Percentiles rank a stretch among this genome's conserved stretches.
Conservation (phyloP, 371 early-diverging fungal genomes). For the Apophysomyces elegans region DNA sequence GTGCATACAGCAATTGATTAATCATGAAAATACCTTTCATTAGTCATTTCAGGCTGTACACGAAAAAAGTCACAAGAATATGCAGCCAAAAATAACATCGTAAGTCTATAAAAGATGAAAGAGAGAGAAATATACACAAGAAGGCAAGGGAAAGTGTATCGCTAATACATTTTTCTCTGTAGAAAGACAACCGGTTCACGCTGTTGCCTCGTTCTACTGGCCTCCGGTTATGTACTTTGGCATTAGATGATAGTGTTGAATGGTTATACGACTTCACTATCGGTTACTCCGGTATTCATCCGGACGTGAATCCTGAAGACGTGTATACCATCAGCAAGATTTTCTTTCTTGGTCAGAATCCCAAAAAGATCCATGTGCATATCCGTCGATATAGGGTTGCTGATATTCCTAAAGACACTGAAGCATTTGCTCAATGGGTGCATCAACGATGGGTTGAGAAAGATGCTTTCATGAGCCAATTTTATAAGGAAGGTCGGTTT, state of each 20-base stretch:
- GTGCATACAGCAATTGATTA: not conserved
- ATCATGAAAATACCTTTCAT: conserved; percentile 3
- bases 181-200: conserved; percentile 57
- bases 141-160: not conserved
- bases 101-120: conserved; percentile 23
- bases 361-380: conserved; percentile 72
- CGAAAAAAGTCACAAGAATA: conserved; percentile 46
- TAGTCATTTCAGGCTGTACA: conserved; percentile 51
- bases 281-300: conserved; percentile 72
- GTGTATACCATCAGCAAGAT: conserved; percentile 70
- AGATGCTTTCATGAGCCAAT: conserved; percentile 81
- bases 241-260: conserved; percentile 60
- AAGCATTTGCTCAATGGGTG: conserved; percentile 78
- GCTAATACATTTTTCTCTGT: not conserved
- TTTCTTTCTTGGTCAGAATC: conserved; percentile 66
- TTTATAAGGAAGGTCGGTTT: conserved; percentile 75
- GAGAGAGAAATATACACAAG: not conserved
- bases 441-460: conserved; percentile 81
- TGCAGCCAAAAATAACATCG: conserved; percentile 56
- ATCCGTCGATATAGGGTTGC: conserved; percentile 65
- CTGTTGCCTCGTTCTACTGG: conserved; percentile 84
- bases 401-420: conserved; percentile 68
- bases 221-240: conserved; percentile 59
- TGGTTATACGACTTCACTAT: conserved; percentile 84
- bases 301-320: conserved; percentile 71